Base-by-base conservation (phyloP, 441 rosid genomes). In the Bruguiera hainesii region DNA sequence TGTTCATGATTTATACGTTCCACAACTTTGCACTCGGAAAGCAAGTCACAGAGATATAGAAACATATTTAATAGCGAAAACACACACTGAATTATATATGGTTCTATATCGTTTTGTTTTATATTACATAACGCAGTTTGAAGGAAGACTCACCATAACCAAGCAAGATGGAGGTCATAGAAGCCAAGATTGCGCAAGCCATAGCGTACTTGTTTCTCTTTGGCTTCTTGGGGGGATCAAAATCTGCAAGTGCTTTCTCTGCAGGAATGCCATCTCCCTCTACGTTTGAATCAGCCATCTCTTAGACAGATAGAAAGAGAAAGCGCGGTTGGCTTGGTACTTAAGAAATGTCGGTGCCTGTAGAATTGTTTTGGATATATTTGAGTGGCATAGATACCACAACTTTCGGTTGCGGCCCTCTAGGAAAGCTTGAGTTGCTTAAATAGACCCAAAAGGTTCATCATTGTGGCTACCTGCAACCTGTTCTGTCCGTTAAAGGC, bases 131-230 rank as follows among this genome's bases (percentile, higher is more conserved):
- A 25, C 15, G 9, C 10, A 23, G 18, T 20, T 20, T 20, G n/a
- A 7, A 42, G 3, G 23, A 35, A 55, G 7, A 26, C 71, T 53
- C 39, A 92, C 98, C 97, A n/a, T 93, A 93, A 61, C 97, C 97
- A 25, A 87, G 89, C 52, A 93, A 74, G 76, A 85, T 76, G 25
- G 98, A 90, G 68, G 96, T 83, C 89, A 93, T 83, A 72, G 96
- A 93, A 65, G 98, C 98, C 25, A 90, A 72, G 51, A 74, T 71
- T 7, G 98, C 93, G 73, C 93, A 88, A 48, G 83, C 90, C 37
- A 85, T 64, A 72, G 93, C 92, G 74, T 7, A 90, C 63, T 68
- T 87, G 74, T 93, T 93, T 66, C 83, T 76, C 63, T 86, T 87
- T 10, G 93, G 91, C 72, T 80, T 89, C 56, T 56, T 79, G 5